Base-by-base conservation (phyloP, 148 eudicot species). In the Amaranthus cruentus region DNA sequence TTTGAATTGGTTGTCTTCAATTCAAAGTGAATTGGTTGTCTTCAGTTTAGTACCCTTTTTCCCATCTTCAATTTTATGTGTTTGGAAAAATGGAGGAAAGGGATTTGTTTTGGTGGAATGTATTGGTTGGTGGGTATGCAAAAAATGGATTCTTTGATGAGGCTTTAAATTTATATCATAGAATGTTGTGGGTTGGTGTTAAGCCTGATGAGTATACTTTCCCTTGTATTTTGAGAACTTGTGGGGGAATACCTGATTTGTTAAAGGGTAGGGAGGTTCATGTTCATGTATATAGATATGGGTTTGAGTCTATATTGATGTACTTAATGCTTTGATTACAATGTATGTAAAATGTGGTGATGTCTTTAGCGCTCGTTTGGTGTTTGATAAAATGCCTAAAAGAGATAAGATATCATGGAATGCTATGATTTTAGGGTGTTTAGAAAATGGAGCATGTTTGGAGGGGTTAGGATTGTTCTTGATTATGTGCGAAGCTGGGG, bases 291-390 rank as follows among this genome's bases (percentile, higher is more conserved):
- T 44, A 88, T 73, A 76, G 98, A 66, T 87, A 60, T 63, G 93
- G 98, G 71, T 91, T 79, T 63, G 89, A 80, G 64, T 68, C 76
- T 12, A 85, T 73, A 60, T 88, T 59, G 97, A 91, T 75, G 98
- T 94, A 46, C 54, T 83, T 58, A 94, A 94, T 84, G 83, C 98
- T 65, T 80, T 94, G 87, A 80, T 94, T 18, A 89, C 97, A 6
- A 94, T 94, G 98, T 91, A 91, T 83, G 86, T 82, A 18, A 94
- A 94, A 60, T 91, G 97, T 77, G 91, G 95, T 7, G 88, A 88
- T 64, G 15, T 85, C 52, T 15, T 15, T 57, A 82, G 78, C 61
- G 98, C 95, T 1, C 74, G 93, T 62, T 57, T 77, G 73, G 76
- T 87, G 78, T 94, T 94, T 74, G 93, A 91, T 86, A 69, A 83